Conservation (phyloP, 2,329 filamentous ascomycete species). For the Zalaria sp. region DNA sequence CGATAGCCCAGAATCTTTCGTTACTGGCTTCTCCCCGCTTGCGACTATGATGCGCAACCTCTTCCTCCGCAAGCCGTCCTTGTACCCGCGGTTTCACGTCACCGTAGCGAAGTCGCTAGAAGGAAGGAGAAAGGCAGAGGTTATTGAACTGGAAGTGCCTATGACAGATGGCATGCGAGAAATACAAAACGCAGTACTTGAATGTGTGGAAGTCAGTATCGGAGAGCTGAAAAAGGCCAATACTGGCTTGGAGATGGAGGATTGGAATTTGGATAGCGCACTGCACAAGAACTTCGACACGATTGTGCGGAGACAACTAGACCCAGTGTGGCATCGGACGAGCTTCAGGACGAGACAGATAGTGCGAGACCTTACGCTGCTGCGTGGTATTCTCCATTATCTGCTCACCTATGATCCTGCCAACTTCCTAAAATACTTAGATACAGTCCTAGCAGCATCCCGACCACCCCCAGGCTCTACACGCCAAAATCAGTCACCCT, state of each 20-base stretch:
- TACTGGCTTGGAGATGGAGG: constrained; percentile 80
- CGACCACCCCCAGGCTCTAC: constrained; percentile 78
- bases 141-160: constrained; percentile 88
- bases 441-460: constrained; percentile 85
- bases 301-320: constrained; percentile 74
- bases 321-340: constrained; percentile 93
- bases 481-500: constrained; percentile 79
- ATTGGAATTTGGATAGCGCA: constrained; percentile 91
- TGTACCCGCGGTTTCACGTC: constrained; percentile 91
- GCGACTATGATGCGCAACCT: constrained; percentile 84
- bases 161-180: constrained; percentile 92
- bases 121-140: constrained; percentile 83
- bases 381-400: constrained; percentile 67
- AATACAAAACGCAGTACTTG: constrained; percentile 87
- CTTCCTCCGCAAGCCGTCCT: constrained; percentile 72
- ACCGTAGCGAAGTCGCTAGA: constrained; percentile 81
- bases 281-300: constrained; percentile 85
- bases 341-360: constrained; percentile 94
- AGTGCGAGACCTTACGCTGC: constrained; percentile 71
- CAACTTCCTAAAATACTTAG: constrained; percentile 81
- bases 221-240: constrained; percentile 87
- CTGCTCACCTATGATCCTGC: constrained; percentile 81
- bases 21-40: constrained; percentile 74
- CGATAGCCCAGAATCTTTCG: constrained; percentile 83
- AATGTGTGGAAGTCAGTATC: constrained; percentile 92